A percentile compares a stretch with the other conserved stretches of the same genome.
Evolutionary conservation across 352 stramenopile species (phyloP).

Genomic region (Phytophthora cactorum): DNA sequence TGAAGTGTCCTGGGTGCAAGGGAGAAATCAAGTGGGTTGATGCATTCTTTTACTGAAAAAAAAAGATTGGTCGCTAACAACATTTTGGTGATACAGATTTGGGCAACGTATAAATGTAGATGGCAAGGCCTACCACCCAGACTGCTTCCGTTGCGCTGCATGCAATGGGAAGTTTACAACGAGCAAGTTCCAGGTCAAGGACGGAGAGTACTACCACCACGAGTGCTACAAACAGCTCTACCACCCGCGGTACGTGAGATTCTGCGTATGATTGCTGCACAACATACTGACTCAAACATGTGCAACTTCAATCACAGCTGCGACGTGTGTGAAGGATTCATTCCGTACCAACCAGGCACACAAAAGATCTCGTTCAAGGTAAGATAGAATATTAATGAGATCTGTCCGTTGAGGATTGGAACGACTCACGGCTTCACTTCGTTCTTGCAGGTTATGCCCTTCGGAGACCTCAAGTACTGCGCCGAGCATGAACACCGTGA

Average conservation of each 20-base stretch:
- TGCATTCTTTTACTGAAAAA: not conserved
- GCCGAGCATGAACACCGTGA: slow-evolving; percentile 64
- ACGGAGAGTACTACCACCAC: slow-evolving; percentile 70
- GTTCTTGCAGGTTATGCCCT: slow-evolving; percentile 55
- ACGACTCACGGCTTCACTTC: not conserved
- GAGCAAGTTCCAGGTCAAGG: slow-evolving; percentile 57
- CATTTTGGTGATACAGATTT: slow-evolving; percentile 18
- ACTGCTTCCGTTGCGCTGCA: slow-evolving; percentile 56
- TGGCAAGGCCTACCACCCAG: slow-evolving; percentile 49
- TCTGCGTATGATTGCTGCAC: not conserved
- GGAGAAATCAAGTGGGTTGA: slow-evolving; percentile 36
- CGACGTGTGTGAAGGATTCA: slow-evolving; percentile 65
- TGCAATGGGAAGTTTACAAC: slow-evolving; percentile 47
- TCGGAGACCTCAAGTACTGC: slow-evolving; percentile 71
- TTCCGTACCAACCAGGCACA: slow-evolving; percentile 53
- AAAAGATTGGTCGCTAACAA: not conserved
- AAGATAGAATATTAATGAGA: slow-evolving; percentile 1
- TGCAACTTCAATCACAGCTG: slow-evolving; percentile 39
- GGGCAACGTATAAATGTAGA: slow-evolving; percentile 45
- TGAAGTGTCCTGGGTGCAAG: slow-evolving; percentile 37
- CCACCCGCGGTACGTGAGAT: slow-evolving; percentile 49
- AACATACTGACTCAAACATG: slow-evolving; percentile 6
- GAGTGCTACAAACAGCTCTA: slow-evolving; percentile 74
- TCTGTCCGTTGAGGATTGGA: not conserved
- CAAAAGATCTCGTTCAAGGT: slow-evolving; percentile 69